phyloP scores from a whole-genome alignment of 2,329 filamentous ascomycete genomes.

The Raffaelea albimanens region DNA sequence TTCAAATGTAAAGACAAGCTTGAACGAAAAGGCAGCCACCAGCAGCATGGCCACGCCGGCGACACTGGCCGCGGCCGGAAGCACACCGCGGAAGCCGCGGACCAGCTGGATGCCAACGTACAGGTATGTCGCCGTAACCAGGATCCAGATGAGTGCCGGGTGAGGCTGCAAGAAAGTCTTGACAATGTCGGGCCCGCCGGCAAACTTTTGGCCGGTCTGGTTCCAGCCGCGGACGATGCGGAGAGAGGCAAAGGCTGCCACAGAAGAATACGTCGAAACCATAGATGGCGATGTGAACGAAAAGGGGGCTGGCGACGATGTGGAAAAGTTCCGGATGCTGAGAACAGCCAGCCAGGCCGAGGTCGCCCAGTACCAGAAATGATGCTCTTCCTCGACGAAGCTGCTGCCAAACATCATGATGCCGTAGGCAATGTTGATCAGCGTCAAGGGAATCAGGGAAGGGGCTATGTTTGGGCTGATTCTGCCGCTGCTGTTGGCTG shows the following conservation, averaged over 20 bases:
- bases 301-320: neutral
- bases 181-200: conserved; percentile 81
- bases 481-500: conserved; percentile 2
- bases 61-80: conserved; percentile 29
- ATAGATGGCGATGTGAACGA: neutral
- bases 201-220: conserved; percentile 92
- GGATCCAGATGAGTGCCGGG: conserved; percentile 60
- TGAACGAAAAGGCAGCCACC: conserved; percentile 65
- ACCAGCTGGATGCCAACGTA: conserved; percentile 41
- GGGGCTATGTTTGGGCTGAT: too few species aligned
- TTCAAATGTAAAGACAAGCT: conserved; percentile 76
- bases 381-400: conserved; percentile 96
- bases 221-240: conserved; percentile 77
- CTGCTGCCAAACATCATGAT: conserved; percentile 97
- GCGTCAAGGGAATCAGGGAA: conserved; percentile 31
- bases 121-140: conserved; percentile 62
- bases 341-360: conserved; percentile 58
- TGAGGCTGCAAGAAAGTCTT: conserved; percentile 58
- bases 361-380: conserved; percentile 94
- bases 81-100: conserved; percentile 29
- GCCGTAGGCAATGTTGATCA: conserved; percentile 56
- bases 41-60: conserved; percentile 27
- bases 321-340: conserved; percentile 32
- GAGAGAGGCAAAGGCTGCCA: conserved; percentile 47
- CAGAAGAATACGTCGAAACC: neutral